These are phyloP conservation scores for Claviceps humidiphila DNA, from an alignment of 2,329 filamentous ascomycete species.

Conservation along the genomic window DNA sequence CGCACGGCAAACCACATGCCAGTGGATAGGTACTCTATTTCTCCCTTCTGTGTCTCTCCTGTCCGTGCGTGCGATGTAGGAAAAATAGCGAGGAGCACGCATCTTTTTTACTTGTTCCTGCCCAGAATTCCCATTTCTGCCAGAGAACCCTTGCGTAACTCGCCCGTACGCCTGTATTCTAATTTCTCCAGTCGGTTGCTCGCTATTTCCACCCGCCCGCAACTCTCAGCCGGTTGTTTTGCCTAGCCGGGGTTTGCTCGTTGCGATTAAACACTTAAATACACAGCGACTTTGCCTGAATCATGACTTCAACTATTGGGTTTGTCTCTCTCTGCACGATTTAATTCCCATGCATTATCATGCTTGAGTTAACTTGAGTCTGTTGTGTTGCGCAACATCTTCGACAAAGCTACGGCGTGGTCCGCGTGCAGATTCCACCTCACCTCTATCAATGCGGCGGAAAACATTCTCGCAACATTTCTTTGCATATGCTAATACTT, in stretches of 20 bases:
- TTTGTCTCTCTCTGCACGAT: not conserved
- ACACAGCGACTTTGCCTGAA: not conserved
- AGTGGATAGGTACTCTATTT: not conserved
- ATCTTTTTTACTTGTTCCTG: no score
- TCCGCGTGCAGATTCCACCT: not conserved
- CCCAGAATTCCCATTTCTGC: not conserved
- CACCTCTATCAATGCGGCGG: not conserved
- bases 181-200: not conserved
- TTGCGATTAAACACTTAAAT: not conserved
- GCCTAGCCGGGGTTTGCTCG: not conserved
- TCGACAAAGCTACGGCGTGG: not conserved
- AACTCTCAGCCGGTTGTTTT: not conserved
- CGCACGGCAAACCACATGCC: not conserved
- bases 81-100: no score
- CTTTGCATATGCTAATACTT: not conserved
- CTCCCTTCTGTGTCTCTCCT: no score
- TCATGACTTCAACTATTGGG: not conserved
- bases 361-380: not conserved
- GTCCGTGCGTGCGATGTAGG: no score
- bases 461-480: not conserved
- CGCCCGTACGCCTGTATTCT: not conserved
- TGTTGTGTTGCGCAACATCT: not conserved
- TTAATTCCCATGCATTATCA: not conserved
- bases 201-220: not conserved
- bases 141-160: not conserved